These are phyloP conservation scores for Haplosporangium sp. DNA, from an alignment of 371 early-diverging fungal genomes.

Conservation along the genomic window DNA sequence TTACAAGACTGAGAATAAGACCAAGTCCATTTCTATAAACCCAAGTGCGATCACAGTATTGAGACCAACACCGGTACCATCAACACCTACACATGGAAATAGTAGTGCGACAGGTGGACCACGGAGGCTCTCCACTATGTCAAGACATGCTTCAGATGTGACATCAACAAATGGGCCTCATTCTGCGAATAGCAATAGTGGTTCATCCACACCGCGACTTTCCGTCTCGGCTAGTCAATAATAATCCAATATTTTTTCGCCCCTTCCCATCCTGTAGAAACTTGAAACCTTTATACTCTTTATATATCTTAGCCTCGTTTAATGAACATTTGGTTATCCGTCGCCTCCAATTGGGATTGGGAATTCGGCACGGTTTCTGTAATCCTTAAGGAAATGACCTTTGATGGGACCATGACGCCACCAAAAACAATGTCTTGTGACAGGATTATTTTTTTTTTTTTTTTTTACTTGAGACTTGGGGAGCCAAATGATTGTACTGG, in stretches of 20 bases:
- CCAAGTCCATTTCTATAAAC: constrained; percentile 58
- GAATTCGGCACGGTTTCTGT: too few relatives aligned
- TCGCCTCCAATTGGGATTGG: background rate
- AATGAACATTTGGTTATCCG: background rate
- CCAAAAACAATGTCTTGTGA: constrained; percentile 2
- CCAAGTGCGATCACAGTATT: constrained; percentile 50
- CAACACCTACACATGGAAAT: constrained; percentile 1
- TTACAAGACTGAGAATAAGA: constrained; percentile 93
- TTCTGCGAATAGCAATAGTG: background rate
- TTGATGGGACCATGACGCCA: background rate
- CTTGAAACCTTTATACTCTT: background rate
- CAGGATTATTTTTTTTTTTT: background rate
- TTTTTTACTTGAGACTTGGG: background rate
- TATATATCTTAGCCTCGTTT: background rate
- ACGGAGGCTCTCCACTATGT: constrained; percentile 28
- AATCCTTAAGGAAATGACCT: background rate
- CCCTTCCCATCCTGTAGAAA: background rate
- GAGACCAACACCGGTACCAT: constrained; percentile 5
- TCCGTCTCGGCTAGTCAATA: constrained; percentile 11
- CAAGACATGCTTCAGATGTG: constrained; percentile 24
- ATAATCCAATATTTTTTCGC: background rate
- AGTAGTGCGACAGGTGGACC: constrained; percentile 6
- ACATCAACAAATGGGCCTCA: background rate
- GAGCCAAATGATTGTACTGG: background rate
- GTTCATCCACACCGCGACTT: constrained; percentile 17